These are phyloP conservation scores for Sclerotinia glacialis DNA, from an alignment of 2,329 filamentous ascomycete genomes.

Conservation along the genomic window DNA sequence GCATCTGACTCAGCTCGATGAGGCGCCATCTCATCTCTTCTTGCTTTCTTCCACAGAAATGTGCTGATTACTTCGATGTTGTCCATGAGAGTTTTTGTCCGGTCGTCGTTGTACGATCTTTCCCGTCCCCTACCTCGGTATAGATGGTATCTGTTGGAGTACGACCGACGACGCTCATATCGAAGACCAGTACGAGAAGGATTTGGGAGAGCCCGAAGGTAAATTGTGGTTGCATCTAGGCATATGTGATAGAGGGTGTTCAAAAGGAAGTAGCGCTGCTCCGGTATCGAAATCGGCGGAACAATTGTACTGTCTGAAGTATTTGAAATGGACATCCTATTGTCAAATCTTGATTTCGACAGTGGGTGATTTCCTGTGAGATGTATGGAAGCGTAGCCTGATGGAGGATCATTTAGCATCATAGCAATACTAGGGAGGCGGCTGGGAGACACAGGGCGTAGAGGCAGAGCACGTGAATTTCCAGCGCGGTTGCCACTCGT, in stretches of 20 bases:
- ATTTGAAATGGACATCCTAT: constrained; percentile 21
- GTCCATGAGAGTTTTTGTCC: constrained; percentile 28
- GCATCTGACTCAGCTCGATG: constrained; percentile 28
- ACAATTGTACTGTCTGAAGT: constrained; percentile 18
- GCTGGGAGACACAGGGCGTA: not conserved
- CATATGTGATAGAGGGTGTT: constrained; percentile 30
- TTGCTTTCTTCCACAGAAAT: constrained; percentile 31
- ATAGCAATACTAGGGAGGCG: constrained; percentile 15
- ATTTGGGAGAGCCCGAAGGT: constrained; percentile 16
- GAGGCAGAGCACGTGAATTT: not conserved
- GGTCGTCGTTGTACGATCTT: constrained; percentile 12
- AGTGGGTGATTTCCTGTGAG: not conserved
- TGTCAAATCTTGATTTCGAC: not conserved
- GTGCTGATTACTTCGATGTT: constrained; percentile 30
- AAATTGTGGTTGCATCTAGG: constrained; percentile 25
- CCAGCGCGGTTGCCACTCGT: not conserved
- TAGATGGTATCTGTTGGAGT: constrained; percentile 5
- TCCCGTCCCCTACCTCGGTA: constrained; percentile 22
- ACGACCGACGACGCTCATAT: constrained; percentile 5
- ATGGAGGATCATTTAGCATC: constrained; percentile 12
- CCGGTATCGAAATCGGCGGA: constrained; percentile 17
- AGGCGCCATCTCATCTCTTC: constrained; percentile 28
- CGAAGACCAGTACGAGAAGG: not conserved
- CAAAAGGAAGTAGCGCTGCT: constrained; percentile 25
- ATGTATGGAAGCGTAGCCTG: not conserved